Evolutionary conservation across 257 asterid genomes (phyloP), one percentile per base, ranked within the genome.

Genomic region (Buddleja alternifolia): DNA sequence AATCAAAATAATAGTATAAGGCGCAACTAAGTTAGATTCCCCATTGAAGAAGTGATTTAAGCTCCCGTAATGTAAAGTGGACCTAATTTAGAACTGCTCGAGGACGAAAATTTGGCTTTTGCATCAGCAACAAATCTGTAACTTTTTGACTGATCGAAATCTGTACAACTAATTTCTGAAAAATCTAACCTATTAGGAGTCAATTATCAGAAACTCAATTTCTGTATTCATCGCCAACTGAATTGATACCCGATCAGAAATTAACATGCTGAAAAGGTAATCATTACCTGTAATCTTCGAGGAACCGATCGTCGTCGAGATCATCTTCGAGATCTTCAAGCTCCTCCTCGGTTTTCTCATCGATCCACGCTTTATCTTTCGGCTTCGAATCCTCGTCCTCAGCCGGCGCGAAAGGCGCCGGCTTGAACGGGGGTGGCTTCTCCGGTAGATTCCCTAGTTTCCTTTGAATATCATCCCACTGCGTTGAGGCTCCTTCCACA

Each of bases 381-480:
- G 90, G 82, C 78, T 84, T 88, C 17, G 96, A 82, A 34, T 77
- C 84, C 45, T 80, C 74, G 73, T 88, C 95, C 10, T 84, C 96
- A 4, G 86, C 82, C 0, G 96, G 95, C 32, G 83, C 12, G 62
- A 87, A 90, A 34, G 95, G 65, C 34, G 88, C 77, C 1, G 96
- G 97, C 79, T 89, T 90, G 85, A 93, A 93, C 16, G 84, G 67
- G 6, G 96, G 85, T 0, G 85, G 75, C 69, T 89, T 91, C 0
- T 83, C 75, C 14, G 96, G 99, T 0, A 93, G 88, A 71, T 93
- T 93, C 1, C 99, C 97, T 14, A 90, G 75, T 71, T 93, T 93
- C 62, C 88, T 78, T 78, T 93, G 99, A 42, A 93, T 86, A 63
- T 93, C 99, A 57, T 93, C 99, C 99, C 97, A 93, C 52, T 93